Evolutionary conservation across 2,329 filamentous ascomycete genomes (phyloP).

Genomic region (Neophaeococcomyces aloes): DNA sequence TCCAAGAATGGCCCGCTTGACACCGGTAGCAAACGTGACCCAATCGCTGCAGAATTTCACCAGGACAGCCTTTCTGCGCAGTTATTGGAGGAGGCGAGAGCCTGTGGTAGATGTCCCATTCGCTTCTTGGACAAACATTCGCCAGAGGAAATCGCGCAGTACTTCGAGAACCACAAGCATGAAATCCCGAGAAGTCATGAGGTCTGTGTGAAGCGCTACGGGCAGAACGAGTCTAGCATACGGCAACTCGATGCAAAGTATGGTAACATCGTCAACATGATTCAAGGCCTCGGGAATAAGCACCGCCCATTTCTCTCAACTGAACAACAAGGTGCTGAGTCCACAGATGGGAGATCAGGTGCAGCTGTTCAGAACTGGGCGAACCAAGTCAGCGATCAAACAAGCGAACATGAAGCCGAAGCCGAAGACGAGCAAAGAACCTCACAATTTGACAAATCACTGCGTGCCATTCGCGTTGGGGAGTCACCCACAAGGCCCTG

Average conservation of each 20-base stretch:
- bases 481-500: slow-evolving; percentile 88
- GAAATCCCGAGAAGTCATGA: slow-evolving; percentile 89
- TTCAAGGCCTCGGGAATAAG: slow-evolving; percentile 74
- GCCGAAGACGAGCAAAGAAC: slow-evolving; percentile 50
- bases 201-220: slow-evolving; percentile 80
- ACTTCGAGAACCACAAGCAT: slow-evolving; percentile 92
- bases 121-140: slow-evolving; percentile 86
- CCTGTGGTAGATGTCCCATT: slow-evolving; percentile 66
- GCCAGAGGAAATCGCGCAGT: slow-evolving; percentile 83
- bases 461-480: slow-evolving; percentile 84
- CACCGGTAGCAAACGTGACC: slow-evolving; percentile 33
- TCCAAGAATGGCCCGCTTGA: slow-evolving; percentile 26
- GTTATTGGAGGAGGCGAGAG: slow-evolving; percentile 41
- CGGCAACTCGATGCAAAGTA: slow-evolving; percentile 89
- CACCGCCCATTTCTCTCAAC: slow-evolving; percentile 77
- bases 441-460: slow-evolving; percentile 68
- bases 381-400: slow-evolving; percentile 55
- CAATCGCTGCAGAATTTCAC: slow-evolving; percentile 40
- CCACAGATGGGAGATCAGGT: slow-evolving; percentile 41
- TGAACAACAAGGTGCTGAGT: slow-evolving; percentile 31
- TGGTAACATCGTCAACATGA: slow-evolving; percentile 85
- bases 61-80: slow-evolving; percentile 38
- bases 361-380: slow-evolving; percentile 81
- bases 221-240: slow-evolving; percentile 75
- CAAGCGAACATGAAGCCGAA: slow-evolving; percentile 27